Evolutionary conservation across 352 stramenopile species (phyloP).

Genomic region (Globisporangium abappressorium): DNA sequence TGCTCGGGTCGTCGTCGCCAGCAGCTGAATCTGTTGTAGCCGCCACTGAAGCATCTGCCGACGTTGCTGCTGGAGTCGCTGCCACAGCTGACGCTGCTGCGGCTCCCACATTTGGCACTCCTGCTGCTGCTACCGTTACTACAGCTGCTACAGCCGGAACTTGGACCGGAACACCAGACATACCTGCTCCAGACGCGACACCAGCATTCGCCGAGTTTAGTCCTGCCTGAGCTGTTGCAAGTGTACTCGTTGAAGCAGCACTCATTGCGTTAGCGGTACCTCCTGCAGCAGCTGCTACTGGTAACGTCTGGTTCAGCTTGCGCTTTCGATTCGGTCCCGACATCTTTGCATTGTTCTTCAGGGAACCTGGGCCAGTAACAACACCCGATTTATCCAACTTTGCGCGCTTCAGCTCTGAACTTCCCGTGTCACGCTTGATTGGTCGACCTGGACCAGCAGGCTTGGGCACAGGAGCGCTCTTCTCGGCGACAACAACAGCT

Average conservation of each 20-base stretch:
- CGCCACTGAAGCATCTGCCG: conserved; percentile 5
- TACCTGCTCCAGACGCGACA: too few relatives aligned
- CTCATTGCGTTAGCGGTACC: neutral
- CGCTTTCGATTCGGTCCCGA: conserved; percentile 55
- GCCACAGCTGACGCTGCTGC: neutral
- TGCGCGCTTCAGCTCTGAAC: conserved; percentile 41
- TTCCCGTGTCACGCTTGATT: conserved; percentile 46
- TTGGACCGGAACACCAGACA: neutral
- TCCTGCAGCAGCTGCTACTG: conserved; percentile 11
- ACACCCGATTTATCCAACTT: conserved; percentile 27
- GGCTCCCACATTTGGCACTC: neutral
- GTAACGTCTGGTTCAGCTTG: conserved; percentile 55
- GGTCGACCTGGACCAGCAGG: conserved; percentile 7
- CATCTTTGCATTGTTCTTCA: conserved; percentile 25
- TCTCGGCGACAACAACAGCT: conserved; percentile 15
- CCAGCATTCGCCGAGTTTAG: neutral
- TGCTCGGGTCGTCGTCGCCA: conserved; percentile 78
- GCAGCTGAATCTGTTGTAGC: conserved; percentile 5
- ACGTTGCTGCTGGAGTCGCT: neutral
- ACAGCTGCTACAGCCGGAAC: neutral
- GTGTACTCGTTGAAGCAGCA: conserved; percentile 10
- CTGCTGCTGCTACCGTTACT: neutral
- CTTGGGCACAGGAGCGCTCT: neutral
- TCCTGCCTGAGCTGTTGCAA: neutral
- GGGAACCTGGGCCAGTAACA: neutral